These are phyloP conservation scores for Plasmodium falciparum DNA, from an alignment of 169 alveolate species.

Conservation along the genomic window DNA sequence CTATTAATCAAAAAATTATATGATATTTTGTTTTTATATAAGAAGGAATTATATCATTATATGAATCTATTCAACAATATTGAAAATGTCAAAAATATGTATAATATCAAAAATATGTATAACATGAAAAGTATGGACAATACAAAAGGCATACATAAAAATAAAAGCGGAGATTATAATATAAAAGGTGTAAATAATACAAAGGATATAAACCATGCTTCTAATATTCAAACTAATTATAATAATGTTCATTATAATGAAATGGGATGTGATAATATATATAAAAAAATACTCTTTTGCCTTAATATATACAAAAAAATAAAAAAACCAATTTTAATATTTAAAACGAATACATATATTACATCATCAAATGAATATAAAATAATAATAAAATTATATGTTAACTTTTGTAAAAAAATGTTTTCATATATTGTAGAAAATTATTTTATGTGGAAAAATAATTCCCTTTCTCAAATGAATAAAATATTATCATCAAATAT, in stretches of 20 bases:
- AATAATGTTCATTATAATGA: too few species aligned
- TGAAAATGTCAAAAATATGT: conserved; percentile 31
- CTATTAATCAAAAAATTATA: conserved; percentile 60
- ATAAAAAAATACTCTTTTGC: conserved; percentile 44
- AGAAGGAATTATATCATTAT: conserved; percentile 47
- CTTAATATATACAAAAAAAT: conserved; percentile 69
- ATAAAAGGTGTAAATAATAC: too few species aligned
- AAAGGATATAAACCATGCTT: too few species aligned
- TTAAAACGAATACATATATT: conserved; percentile 61
- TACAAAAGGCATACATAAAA: conserved; percentile 16
- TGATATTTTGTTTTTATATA: conserved; percentile 54
- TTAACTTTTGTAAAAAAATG: conserved; percentile 74
- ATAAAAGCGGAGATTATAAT: too few species aligned
- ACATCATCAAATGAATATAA: conserved; percentile 73
- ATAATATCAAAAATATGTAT: conserved; percentile 32
- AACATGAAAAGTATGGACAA: conserved; percentile 29
- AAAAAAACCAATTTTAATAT: conserved; percentile 65
- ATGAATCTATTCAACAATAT: conserved; percentile 60
- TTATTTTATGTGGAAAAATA: conserved; percentile 51
- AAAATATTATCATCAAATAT: conserved; percentile 56
- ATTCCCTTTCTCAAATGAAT: conserved; percentile 71
- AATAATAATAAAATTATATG: conserved; percentile 57
- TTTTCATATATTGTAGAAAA: conserved; percentile 56
- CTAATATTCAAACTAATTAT: too few species aligned
- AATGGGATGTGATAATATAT: conserved; percentile 3